Base-by-base conservation (phyloP, 306 rosid genomes). In the Gleditsia sinensis region DNA sequence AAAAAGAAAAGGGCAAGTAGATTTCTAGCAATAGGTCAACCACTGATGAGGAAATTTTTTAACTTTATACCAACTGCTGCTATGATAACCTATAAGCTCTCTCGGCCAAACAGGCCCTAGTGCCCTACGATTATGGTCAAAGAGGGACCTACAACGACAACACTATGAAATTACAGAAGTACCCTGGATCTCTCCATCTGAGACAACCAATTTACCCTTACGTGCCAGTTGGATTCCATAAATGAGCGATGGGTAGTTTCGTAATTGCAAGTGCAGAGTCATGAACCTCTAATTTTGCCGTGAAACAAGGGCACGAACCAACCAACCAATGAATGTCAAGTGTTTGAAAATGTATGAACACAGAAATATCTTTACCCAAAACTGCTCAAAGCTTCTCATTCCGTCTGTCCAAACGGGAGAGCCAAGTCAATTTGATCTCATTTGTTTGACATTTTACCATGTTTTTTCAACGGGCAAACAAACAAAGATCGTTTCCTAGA, bases 241-340 rank as follows among this genome's bases (percentile, higher is more conserved):
- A 43, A 69, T 64, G 58, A 28, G 74, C 33, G 11, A 49, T 32
- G 79, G 84, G 59, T 20, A 71, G 28, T 78, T 67, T 70, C 42
- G 85, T 82, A 64, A 75, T 24, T 23, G 34, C 6, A 48, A 36
- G 62, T 6, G 37, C 71, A 72, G 70, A 39, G 32, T 53, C 33
- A 33, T 37, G 25, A 70, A 45, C 82, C 94, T 72, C 85, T 81
- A 80, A 74, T 89, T 81, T 74, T 75, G 96, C 96, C 97, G 89
- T 75, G 88, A 91, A 74, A 79, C 59, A 56, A 69, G 94, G 94
- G 94, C 73, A 77, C 17, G 17, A 28, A 40, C 67, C 57, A 33
- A 40, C 67, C 57, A 33, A 14, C 58, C 58, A 81, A 58, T 62
- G 39, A 60, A 43, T 57, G 75, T 16, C 11, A 66, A 36, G 71